Evolutionary conservation across 2,329 filamentous ascomycete species (phyloP).

Genomic region (Decorospora gaudefroyi): DNA sequence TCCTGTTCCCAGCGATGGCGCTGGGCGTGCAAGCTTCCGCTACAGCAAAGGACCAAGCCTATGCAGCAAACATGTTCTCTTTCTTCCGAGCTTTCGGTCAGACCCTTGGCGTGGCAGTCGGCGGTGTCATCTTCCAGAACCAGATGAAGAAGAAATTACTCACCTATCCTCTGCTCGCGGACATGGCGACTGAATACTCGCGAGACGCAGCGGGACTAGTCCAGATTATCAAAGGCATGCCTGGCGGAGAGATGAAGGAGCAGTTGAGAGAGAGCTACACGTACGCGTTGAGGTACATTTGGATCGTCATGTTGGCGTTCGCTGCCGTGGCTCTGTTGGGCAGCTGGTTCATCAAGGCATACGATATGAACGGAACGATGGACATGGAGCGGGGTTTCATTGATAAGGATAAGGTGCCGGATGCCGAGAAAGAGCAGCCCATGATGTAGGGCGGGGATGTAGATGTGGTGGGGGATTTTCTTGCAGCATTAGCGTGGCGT

Average conservation of each 20-base stretch:
- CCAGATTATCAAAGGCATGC: constrained; percentile 61
- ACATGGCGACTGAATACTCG: constrained; percentile 56
- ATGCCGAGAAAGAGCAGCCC: constrained; percentile 25
- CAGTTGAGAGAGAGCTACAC: constrained; percentile 55
- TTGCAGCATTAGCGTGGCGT: constrained; percentile 12
- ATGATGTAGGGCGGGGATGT: background rate
- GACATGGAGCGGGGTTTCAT: constrained; percentile 56
- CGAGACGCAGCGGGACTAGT: constrained; percentile 64
- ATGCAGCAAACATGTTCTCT: constrained; percentile 66
- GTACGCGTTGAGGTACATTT: constrained; percentile 60
- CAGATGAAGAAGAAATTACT: constrained; percentile 59
- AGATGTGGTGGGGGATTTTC: constrained; percentile 1
- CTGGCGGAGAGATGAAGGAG: constrained; percentile 53
- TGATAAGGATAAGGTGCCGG: constrained; percentile 41
- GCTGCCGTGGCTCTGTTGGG: constrained; percentile 56
- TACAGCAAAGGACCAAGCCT: constrained; percentile 61
- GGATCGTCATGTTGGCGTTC: constrained; percentile 61
- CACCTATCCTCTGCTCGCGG: constrained; percentile 55
- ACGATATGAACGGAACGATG: constrained; percentile 53
- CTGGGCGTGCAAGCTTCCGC: constrained; percentile 67
- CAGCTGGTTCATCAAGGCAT: constrained; percentile 58
- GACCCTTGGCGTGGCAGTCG: constrained; percentile 67
- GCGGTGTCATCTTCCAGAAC: constrained; percentile 73
- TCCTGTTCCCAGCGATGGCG: constrained; percentile 67
- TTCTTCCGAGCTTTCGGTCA: constrained; percentile 70